phyloP scores from a whole-genome alignment of 2,329 filamentous ascomycete species.

The Botrytis deweyae region DNA sequence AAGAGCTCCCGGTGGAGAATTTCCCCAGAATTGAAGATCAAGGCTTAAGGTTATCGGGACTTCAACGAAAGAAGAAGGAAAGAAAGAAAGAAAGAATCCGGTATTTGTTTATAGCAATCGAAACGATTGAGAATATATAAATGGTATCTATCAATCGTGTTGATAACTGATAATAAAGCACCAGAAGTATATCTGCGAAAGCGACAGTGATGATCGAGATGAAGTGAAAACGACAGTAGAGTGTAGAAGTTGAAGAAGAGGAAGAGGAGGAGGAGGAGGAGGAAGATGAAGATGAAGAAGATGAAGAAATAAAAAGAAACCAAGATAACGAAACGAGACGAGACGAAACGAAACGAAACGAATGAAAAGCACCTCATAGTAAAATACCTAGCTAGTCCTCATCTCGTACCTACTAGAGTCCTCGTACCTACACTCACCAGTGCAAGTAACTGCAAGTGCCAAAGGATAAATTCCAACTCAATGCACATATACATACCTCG shows the following conservation, averaged over 20 bases:
- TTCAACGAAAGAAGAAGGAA: not conserved
- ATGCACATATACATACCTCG: not conserved
- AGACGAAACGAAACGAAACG: not conserved
- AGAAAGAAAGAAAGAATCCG: not conserved
- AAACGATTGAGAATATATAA: not conserved
- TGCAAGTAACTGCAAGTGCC: not conserved
- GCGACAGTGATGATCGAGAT: constrained; percentile 17
- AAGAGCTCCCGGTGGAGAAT: not conserved
- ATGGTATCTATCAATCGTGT: not conserved
- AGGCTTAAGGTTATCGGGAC: not conserved
- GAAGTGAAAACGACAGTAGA: not conserved
- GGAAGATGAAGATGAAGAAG: not conserved
- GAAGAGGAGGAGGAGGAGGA: not conserved
- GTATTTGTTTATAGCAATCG: not conserved
- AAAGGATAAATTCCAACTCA: constrained; percentile 16
- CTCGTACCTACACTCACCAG: not conserved
- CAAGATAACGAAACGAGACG: not conserved
- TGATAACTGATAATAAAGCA: not conserved
- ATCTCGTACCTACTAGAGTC: not conserved
- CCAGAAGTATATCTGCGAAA: not conserved
- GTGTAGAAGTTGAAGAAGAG: not conserved
- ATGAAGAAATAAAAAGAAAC: not conserved
- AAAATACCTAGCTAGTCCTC: not conserved
- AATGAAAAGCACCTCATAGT: not conserved
- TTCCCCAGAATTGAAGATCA: not conserved